Conservation (phyloP, 768 basidiomycete genomes). For the Clathrus columnatus region DNA sequence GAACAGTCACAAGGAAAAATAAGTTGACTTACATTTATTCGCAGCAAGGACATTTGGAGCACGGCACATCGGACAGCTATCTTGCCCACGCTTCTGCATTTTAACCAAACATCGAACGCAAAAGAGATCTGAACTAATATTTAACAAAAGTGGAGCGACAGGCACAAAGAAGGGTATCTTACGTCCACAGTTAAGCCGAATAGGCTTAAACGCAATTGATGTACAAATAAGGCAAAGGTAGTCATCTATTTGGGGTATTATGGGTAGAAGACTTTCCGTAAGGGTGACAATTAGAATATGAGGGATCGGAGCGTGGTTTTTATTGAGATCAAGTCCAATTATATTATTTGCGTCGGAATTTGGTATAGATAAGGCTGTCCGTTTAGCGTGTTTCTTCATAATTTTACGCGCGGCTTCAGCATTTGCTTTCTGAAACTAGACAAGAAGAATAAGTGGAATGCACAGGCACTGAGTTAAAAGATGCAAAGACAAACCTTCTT, state of each 20-base stretch:
- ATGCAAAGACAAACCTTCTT: slow-evolving; percentile 53
- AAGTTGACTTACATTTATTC: slow-evolving; percentile 50
- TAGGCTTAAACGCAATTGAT: slow-evolving; percentile 86
- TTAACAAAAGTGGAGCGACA: neutral
- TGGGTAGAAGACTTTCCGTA: slow-evolving; percentile 70
- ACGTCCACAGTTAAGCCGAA: slow-evolving; percentile 73
- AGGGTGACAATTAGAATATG: slow-evolving; percentile 73
- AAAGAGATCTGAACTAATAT: slow-evolving; percentile 16
- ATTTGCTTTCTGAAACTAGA: slow-evolving; percentile 73
- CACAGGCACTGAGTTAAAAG: slow-evolving; percentile 22
- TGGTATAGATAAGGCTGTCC: slow-evolving; percentile 71
- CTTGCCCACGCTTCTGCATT: slow-evolving; percentile 76
- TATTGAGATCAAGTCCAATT: slow-evolving; percentile 3
- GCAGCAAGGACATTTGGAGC: slow-evolving; percentile 69
- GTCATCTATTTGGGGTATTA: slow-evolving; percentile 74
- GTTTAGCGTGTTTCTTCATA: slow-evolving; percentile 89
- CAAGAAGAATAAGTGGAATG: neutral
- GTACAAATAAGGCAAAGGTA: slow-evolving; percentile 86
- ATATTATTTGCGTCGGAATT: slow-evolving; percentile 5
- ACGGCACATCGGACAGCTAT: slow-evolving; percentile 79
- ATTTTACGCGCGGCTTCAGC: slow-evolving; percentile 88
- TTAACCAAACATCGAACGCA: slow-evolving; percentile 61
- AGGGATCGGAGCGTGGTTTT: slow-evolving; percentile 36
- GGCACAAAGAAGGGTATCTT: slow-evolving; percentile 19
- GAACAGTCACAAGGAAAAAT: neutral